These are phyloP conservation scores for Ogataea glucozyma DNA, from an alignment of 805 yeast genomes.

Conservation along the genomic window DNA sequence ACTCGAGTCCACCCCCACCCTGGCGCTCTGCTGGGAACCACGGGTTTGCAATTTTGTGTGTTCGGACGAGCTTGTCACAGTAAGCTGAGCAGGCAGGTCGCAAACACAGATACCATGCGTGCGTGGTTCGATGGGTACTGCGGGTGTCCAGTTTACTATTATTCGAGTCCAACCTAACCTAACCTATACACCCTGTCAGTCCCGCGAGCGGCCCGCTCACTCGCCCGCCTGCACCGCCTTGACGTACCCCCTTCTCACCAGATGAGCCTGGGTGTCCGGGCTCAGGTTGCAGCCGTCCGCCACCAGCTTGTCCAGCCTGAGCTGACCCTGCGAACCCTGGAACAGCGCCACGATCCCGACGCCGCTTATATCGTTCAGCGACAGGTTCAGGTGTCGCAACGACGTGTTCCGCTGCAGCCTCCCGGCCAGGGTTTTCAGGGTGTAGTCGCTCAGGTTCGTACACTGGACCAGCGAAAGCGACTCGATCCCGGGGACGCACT, in stretches of 20 bases:
- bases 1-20: no score
- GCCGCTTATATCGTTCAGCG: constrained; percentile 27
- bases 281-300: constrained; percentile 23
- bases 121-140: no score
- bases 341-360: constrained; percentile 30
- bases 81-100: no score
- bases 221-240: constrained; percentile 14
- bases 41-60: no score
- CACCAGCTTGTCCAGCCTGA: constrained; percentile 17
- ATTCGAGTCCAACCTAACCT: no score
- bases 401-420: constrained; percentile 3
- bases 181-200: no score
- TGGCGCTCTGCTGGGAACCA: no score
- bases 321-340: constrained; percentile 20
- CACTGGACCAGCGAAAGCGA: constrained; percentile 19
- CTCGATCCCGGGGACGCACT: constrained; percentile 17
- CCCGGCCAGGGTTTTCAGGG: constrained; percentile 20
- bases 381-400: constrained; percentile 19
- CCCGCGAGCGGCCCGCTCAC: no score
- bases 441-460: constrained; percentile 23
- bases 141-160: no score
- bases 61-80: no score
- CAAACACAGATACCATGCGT: no score
- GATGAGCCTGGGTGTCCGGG: constrained; percentile 19
- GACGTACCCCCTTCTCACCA: constrained; percentile 19